A percentile compares a stretch with the other conserved stretches of the same genome.
Evolutionary conservation across 2,329 filamentous ascomycete genomes (phyloP).

Genomic region (Clonostachys rosea): DNA sequence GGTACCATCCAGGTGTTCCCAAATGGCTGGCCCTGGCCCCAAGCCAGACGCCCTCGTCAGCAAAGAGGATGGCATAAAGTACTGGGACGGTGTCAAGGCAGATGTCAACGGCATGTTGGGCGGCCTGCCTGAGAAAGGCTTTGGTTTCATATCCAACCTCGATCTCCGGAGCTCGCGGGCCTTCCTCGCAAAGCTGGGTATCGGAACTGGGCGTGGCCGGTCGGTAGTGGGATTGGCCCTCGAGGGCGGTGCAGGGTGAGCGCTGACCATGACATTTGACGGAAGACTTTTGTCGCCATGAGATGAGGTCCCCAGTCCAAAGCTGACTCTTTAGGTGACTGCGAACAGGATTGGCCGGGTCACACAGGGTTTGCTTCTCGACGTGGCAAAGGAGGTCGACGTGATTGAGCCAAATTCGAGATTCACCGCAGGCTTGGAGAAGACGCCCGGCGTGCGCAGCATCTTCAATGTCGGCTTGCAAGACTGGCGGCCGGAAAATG

Average conservation of each 20-base stretch:
- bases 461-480: conserved; percentile 74
- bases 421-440: conserved; percentile 63
- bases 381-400: conserved; percentile 69
- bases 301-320: too few relatives aligned
- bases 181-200: conserved; percentile 63
- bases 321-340: too few relatives aligned
- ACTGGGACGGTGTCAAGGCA: conserved; percentile 41
- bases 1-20: too few relatives aligned
- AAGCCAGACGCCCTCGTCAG: too few relatives aligned
- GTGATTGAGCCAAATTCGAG: conserved; percentile 81
- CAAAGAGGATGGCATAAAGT: conserved; percentile 17
- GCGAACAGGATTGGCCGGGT: conserved; percentile 70
- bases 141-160: conserved; percentile 44
- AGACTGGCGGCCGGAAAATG: conserved; percentile 49
- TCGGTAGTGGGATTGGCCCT: conserved; percentile 19
- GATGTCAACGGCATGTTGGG: conserved; percentile 73
- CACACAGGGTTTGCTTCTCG: conserved; percentile 70
- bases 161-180: conserved; percentile 66
- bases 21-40: too few relatives aligned
- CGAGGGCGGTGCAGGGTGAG: conserved; percentile 34
- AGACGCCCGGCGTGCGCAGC: conserved; percentile 51
- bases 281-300: too few relatives aligned
- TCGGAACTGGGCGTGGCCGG: conserved; percentile 26
- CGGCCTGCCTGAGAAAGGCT: conserved; percentile 36
- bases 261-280: neutral